Evolutionary conservation across 2,329 filamentous ascomycete genomes (phyloP).

Genomic region (Trichoderma atroviride): DNA sequence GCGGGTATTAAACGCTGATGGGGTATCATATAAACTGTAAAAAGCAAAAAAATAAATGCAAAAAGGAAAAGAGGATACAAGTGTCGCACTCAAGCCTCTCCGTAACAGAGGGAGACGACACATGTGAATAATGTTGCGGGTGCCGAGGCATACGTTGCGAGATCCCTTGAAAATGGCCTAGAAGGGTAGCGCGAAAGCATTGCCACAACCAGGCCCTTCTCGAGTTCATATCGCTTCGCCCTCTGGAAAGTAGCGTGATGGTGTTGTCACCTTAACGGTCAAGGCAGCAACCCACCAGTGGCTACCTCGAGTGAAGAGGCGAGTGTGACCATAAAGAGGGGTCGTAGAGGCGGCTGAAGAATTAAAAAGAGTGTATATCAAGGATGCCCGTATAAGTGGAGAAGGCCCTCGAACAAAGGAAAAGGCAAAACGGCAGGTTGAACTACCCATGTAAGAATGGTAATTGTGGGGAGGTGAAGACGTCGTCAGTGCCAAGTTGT

Average conservation of each 20-base stretch:
- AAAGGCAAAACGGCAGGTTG: slow-evolving; percentile 42
- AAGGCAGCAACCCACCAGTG: background rate
- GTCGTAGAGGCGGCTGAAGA: background rate
- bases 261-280: slow-evolving; percentile 49
- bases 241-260: slow-evolving; percentile 48
- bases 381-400: slow-evolving; percentile 18
- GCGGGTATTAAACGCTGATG: slow-evolving; percentile 50
- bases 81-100: slow-evolving; percentile 16
- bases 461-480: background rate
- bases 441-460: slow-evolving; percentile 36
- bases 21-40: slow-evolving; percentile 44
- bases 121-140: background rate
- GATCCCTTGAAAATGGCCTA: slow-evolving; percentile 24
- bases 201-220: slow-evolving; percentile 44
- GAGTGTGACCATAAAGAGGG: background rate
- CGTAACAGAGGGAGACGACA: background rate
- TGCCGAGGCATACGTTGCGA: slow-evolving; percentile 19
- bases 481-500: slow-evolving; percentile 21
- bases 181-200: slow-evolving; percentile 57
- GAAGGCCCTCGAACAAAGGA: slow-evolving; percentile 25
- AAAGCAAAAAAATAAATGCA: slow-evolving; percentile 25
- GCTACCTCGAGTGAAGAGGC: slow-evolving; percentile 5
- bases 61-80: slow-evolving; percentile 22
- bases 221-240: slow-evolving; percentile 19
- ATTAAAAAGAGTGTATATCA: slow-evolving; percentile 1